Conservation (phyloP, 345 rosid species). For the Eutrema yunnanense region DNA sequence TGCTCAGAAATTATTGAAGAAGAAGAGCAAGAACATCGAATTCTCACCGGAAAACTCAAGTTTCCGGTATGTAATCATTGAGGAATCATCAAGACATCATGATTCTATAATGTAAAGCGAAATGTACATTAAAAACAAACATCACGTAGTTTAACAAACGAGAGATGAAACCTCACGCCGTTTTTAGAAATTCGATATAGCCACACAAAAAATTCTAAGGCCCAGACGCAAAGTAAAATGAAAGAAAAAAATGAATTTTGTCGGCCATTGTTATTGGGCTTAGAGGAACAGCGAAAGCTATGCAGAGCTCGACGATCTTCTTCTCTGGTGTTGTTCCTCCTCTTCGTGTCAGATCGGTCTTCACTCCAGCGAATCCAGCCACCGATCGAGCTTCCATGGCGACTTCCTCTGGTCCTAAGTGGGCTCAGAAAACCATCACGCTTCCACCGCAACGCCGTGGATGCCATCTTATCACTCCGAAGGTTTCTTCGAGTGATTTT, state of each 20-base stretch:
- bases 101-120: slow-evolving; percentile 3
- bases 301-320: slow-evolving; percentile 36
- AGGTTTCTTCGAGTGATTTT: slow-evolving; percentile 36
- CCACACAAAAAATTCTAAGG: slow-evolving; percentile 17
- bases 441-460: slow-evolving; percentile 77
- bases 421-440: slow-evolving; percentile 92
- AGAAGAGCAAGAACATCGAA: slow-evolving; percentile 34
- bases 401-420: slow-evolving; percentile 50
- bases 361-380: slow-evolving; percentile 35
- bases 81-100: slow-evolving; percentile 29
- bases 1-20: slow-evolving; percentile 39
- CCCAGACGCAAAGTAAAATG: slow-evolving; percentile 2
- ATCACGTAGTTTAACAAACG: background rate
- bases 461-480: slow-evolving; percentile 85
- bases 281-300: slow-evolving; percentile 2
- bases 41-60: slow-evolving; percentile 54
- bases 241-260: background rate
- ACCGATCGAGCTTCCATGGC: slow-evolving; percentile 44
- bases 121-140: background rate
- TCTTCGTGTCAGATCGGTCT: slow-evolving; percentile 35
- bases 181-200: background rate
- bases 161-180: slow-evolving; percentile 13
- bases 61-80: slow-evolving; percentile 63
- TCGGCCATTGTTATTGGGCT: slow-evolving; percentile 33
- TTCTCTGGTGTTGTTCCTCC: slow-evolving; percentile 19